Evolutionary conservation across 225 moss, liverwort and hornwort genomes (phyloP), one percentile per base, ranked within the genome.

Genomic region (Physcomitrellopsis africana): DNA sequence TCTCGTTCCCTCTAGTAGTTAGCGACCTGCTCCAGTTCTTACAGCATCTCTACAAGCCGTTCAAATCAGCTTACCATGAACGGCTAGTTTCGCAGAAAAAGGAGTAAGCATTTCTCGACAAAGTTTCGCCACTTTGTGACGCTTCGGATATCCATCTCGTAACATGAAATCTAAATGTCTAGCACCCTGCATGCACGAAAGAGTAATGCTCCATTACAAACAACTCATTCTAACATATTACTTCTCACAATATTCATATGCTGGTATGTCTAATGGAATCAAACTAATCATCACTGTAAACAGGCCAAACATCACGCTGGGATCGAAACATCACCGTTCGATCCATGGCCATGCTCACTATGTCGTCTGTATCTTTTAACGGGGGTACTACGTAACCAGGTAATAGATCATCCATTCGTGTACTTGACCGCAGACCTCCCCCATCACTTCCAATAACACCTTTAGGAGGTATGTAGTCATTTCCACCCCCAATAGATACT

Each of bases 341-440:
- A 79, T 83, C 82, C 82, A 83, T 78, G 76, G 82, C 82, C 82
- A 83, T 83, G 70, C 79, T 83, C 79, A 83, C 82, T 75, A 83
- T 71, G 71, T 83, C 82, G 70, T 83, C 82, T 65, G 79, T 83
- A 74, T 83, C 82, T 83, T 83, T 83, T 67, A 83, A 79, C 11
- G 82, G 82, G 48, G 82, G 82, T 29, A 83, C 82, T 62, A 83
- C 64, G 32, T 83, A 83, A 65, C 82, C 82, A 73, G 82, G 82
- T 66, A 83, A 75, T 45, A 83, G 75, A 66, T 83, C 82, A 75
- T 83, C 82, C 82, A 83, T 79, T 56, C 82, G 74, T 65, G 82
- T 79, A 76, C 75, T 83, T 53, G 82, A 83, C 51, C 82, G 82
- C 78, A 83, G 61, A 54, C 82, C 82, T 78, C 82, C 82, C 32